phyloP scores from a whole-genome alignment of 129 eudicot species.

The Flaveria bidentis region DNA sequence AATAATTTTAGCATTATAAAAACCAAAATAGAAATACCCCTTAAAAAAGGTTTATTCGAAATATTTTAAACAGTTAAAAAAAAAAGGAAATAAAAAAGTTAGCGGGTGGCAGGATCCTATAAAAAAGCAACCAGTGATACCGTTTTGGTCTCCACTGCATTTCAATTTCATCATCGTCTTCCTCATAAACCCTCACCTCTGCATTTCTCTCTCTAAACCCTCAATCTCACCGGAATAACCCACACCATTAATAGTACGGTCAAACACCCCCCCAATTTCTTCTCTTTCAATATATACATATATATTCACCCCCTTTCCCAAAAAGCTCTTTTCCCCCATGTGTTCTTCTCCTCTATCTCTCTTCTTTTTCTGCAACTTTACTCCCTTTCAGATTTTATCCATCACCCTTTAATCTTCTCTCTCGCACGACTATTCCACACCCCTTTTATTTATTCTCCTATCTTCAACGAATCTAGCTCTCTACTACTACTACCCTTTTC shows the following conservation, averaged over 20 bases:
- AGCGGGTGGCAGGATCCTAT: slow-evolving; percentile 49
- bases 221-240: too few species aligned
- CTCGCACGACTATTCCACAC: slow-evolving; percentile 35
- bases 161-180: slow-evolving; percentile 6
- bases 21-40: too few species aligned
- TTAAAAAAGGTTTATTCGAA: background rate
- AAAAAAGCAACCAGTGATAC: slow-evolving; percentile 40
- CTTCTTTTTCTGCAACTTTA: slow-evolving; percentile 37
- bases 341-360: slow-evolving; percentile 17
- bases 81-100: background rate
- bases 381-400: slow-evolving; percentile 22
- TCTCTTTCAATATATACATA: slow-evolving; percentile 17
- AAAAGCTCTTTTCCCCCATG: too few species aligned
- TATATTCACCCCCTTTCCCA: background rate
- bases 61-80: slow-evolving; percentile 1
- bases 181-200: slow-evolving; percentile 30
- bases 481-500: too few species aligned
- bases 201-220: slow-evolving; percentile 24
- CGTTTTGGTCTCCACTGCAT: slow-evolving; percentile 34
- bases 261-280: background rate
- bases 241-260: slow-evolving; percentile 25
- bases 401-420: slow-evolving; percentile 27
- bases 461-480: slow-evolving; percentile 45
- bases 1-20: too few species aligned
- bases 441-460: slow-evolving; percentile 30